These are phyloP conservation scores for Fraxinus floribunda DNA, from an alignment of 305 asterid species.

Conservation along the genomic window DNA sequence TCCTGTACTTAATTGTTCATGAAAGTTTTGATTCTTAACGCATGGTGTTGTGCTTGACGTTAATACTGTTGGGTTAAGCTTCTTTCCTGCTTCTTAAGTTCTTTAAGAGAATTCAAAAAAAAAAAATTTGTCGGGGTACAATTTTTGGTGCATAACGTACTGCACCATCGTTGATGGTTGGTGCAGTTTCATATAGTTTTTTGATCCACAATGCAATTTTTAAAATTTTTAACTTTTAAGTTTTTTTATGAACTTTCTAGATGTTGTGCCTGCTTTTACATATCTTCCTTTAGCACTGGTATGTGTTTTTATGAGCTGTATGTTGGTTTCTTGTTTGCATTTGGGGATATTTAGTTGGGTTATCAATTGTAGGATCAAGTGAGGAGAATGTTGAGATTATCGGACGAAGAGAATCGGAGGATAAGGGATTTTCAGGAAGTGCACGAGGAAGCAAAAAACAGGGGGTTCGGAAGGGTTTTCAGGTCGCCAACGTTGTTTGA, in stretches of 20 bases:
- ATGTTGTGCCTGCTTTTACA: neutral
- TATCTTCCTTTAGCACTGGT: neutral
- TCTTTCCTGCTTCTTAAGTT: neutral
- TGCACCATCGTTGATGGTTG: neutral
- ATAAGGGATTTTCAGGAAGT: slow-evolving; percentile 61
- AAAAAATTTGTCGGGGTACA: neutral
- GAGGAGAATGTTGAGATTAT: slow-evolving; percentile 68
- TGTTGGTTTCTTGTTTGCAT: neutral
- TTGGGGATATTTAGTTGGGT: slow-evolving; percentile 9
- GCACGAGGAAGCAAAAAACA: slow-evolving; percentile 48
- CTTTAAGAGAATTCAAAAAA: neutral
- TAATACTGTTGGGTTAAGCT: neutral
- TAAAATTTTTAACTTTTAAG: neutral
- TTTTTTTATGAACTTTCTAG: neutral
- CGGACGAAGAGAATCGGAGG: slow-evolving; percentile 53
- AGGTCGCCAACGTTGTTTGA: slow-evolving; percentile 88
- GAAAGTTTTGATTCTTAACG: neutral
- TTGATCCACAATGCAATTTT: neutral
- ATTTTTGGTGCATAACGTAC: neutral
- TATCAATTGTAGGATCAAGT: slow-evolving; percentile 56
- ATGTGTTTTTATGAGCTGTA: neutral
- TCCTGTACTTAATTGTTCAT: neutral
- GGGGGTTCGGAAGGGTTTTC: slow-evolving; percentile 70
- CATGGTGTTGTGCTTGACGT: neutral
- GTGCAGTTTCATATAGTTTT: neutral